Evolutionary conservation across 495 filamentous ascomycete genomes (phyloP).

Genomic region (Trichoderma orchidacearum): DNA sequence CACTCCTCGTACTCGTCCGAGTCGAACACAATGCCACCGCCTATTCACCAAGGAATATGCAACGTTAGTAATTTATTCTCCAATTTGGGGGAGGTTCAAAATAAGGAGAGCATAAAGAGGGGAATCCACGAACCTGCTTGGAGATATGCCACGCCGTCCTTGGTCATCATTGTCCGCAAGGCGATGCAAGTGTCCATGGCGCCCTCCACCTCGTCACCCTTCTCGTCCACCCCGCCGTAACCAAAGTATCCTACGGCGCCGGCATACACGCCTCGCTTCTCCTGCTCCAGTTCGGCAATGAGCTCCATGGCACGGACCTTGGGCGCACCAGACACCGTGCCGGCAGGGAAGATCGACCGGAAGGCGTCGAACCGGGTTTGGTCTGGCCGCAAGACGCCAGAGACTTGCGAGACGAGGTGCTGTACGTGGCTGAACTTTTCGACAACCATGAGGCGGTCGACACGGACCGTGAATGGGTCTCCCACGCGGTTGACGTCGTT

Average conservation of each 20-base stretch:
- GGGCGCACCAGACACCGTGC: conserved; percentile 85
- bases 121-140: conserved; percentile 50
- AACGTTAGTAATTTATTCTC: neutral
- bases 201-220: conserved; percentile 42
- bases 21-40: conserved; percentile 96
- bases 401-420: conserved; percentile 91
- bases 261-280: conserved; percentile 91
- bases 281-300: conserved; percentile 83
- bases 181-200: conserved; percentile 99
- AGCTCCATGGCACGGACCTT: conserved; percentile 96
- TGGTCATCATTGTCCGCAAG: conserved; percentile 89
- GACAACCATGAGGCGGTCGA: conserved; percentile 90
- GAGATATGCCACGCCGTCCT: conserved; percentile 80
- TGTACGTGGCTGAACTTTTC: conserved; percentile 95
- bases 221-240: conserved; percentile 40
- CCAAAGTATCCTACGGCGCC: conserved; percentile 95
- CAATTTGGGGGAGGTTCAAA: neutral
- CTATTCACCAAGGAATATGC: conserved; percentile 15
- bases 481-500: conserved; percentile 96
- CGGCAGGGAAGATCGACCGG: conserved; percentile 89
- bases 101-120: neutral
- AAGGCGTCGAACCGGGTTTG: conserved; percentile 94
- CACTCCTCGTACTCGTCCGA: conserved; percentile 89
- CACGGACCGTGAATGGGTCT: conserved; percentile 74
- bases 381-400: conserved; percentile 63